Evolutionary conservation across 2,329 filamentous ascomycete genomes (phyloP).

Genomic region (Verticillium klebahnii): DNA sequence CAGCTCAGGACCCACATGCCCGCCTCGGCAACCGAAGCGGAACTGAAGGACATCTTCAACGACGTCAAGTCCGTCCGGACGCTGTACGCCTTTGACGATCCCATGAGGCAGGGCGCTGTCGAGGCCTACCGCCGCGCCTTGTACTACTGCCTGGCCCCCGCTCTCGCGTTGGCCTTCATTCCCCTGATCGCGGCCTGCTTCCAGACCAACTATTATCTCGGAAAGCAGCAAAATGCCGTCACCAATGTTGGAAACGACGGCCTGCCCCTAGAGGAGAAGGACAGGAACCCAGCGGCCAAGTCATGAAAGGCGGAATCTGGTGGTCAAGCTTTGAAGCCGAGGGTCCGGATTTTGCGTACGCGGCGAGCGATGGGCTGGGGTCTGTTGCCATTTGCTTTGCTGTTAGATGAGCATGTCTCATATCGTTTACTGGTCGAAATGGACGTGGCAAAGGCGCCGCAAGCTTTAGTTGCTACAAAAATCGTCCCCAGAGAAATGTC

Average conservation of each 20-base stretch:
- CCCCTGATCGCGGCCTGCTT: slow-evolving; percentile 10
- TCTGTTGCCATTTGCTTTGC: no score
- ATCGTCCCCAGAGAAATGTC: no score
- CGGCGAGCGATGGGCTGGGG: no score
- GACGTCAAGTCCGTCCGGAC: slow-evolving; percentile 5
- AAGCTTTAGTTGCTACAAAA: no score
- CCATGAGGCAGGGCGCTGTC: slow-evolving; percentile 15
- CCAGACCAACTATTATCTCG: slow-evolving; percentile 12
- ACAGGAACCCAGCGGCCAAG: slow-evolving; percentile 4
- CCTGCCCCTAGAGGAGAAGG: slow-evolving; percentile 6
- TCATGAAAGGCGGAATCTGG: not conserved
- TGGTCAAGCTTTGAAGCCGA: no score
- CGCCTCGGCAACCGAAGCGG: slow-evolving; percentile 13
- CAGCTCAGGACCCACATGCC: slow-evolving; percentile 19
- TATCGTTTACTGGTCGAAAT: no score
- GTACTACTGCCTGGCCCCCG: slow-evolving; percentile 11
- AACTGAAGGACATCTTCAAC: slow-evolving; percentile 12
- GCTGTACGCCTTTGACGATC: slow-evolving; percentile 12
- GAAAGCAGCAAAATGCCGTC: slow-evolving; percentile 12
- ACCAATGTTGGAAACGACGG: slow-evolving; percentile 10
- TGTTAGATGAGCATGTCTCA: no score
- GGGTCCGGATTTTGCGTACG: no score
- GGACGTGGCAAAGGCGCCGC: no score
- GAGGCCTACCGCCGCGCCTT: slow-evolving; percentile 8
- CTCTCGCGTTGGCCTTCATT: slow-evolving; percentile 8